Conservation (phyloP, 139 green algal species). For the Monoraphidium neglectum region DNA sequence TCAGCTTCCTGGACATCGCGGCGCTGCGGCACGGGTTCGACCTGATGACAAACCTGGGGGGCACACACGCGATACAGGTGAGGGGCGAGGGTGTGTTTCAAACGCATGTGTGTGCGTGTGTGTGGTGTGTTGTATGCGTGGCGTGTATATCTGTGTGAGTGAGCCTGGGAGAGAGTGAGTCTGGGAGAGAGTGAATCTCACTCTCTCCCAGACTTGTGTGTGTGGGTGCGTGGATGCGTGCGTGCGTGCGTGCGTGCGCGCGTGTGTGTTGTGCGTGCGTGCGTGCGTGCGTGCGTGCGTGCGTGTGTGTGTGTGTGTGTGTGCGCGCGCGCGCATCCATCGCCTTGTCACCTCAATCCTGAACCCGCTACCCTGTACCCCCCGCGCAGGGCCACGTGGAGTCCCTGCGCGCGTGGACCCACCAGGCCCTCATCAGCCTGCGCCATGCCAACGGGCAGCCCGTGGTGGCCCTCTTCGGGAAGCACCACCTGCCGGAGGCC, state of each 20-base stretch:
- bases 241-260: background rate
- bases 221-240: too few relatives aligned
- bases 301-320: background rate
- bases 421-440: constrained; percentile 44
- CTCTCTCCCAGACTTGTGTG: too few relatives aligned
- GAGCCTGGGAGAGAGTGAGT: too few relatives aligned
- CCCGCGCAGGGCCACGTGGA: constrained; percentile 35
- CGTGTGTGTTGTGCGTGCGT: too few relatives aligned
- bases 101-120: background rate
- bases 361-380: background rate
- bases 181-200: too few relatives aligned
- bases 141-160: too few relatives aligned
- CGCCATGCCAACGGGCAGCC: constrained; percentile 68
- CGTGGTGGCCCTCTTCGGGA: constrained; percentile 70
- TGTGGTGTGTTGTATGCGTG: background rate
- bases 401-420: constrained; percentile 40
- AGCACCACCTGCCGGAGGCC: constrained; percentile 46
- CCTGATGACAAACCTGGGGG: constrained; percentile 57
- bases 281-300: background rate
- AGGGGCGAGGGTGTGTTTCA: background rate
- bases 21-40: constrained; percentile 58
- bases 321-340: too few relatives aligned
- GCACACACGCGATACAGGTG: constrained; percentile 35
- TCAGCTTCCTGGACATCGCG: constrained; percentile 78
- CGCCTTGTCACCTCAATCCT: too few relatives aligned